phyloP scores from a whole-genome alignment of 1,139 yeast genomes.

The Candida smagusa region DNA sequence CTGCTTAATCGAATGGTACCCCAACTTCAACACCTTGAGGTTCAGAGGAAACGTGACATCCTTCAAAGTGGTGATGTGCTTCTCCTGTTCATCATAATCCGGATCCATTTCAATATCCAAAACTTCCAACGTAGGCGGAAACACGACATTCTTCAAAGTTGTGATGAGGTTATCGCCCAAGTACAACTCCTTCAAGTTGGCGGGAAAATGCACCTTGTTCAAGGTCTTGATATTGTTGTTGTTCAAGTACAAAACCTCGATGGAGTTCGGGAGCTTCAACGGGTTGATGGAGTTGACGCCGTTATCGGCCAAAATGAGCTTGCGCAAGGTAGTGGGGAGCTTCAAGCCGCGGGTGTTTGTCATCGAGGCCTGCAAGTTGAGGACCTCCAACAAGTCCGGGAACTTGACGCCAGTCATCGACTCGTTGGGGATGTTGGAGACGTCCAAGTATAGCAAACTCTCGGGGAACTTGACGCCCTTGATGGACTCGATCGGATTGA shows the following conservation, averaged over 20 bases:
- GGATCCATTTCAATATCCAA: conserved; percentile 46
- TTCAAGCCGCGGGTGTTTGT: conserved; percentile 46
- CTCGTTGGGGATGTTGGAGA: conserved; percentile 45
- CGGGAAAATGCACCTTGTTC: conserved; percentile 43
- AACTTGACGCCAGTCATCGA: conserved; percentile 48
- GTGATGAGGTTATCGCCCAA: conserved; percentile 45
- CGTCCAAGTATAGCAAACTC: conserved; percentile 31
- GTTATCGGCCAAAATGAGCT: conserved; percentile 35
- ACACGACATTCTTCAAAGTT: conserved; percentile 42
- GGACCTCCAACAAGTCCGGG: conserved; percentile 37
- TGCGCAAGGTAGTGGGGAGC: conserved; percentile 30
- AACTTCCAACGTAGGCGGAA: conserved; percentile 37
- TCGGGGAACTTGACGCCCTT: conserved; percentile 45
- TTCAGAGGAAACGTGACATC: conserved; percentile 41
- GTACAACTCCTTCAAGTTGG: conserved; percentile 32
- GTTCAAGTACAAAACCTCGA: conserved; percentile 35
- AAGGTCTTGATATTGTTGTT: conserved; percentile 45
- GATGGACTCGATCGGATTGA: conserved; percentile 44
- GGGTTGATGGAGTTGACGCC: conserved; percentile 50
- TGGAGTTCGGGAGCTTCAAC: conserved; percentile 39
- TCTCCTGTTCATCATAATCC: conserved; percentile 39
- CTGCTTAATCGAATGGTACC: conserved; percentile 39
- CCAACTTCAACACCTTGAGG: conserved; percentile 34
- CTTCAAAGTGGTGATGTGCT: conserved; percentile 40
- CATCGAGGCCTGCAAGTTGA: conserved; percentile 46